Evolutionary conservation across 495 filamentous ascomycete genomes (phyloP).

Genomic region (Penicillium flavigenum): DNA sequence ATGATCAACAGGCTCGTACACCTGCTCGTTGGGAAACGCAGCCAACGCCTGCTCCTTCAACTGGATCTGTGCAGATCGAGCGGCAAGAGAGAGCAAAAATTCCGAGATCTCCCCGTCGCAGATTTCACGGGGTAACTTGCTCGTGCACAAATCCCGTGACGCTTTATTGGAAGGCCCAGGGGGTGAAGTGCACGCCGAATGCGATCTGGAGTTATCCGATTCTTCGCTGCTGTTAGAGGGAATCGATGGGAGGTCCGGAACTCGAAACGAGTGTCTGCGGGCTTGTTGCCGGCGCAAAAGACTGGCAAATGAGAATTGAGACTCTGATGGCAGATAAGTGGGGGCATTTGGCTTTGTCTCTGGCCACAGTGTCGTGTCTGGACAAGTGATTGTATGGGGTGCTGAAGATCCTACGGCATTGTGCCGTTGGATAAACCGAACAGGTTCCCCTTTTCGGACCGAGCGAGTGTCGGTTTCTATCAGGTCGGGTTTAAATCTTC

Average conservation of each 20-base stretch:
- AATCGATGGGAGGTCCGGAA: slow-evolving; percentile 52
- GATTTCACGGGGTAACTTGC: slow-evolving; percentile 50
- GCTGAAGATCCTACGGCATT: not conserved
- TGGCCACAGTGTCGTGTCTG: not conserved
- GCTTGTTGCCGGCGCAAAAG: slow-evolving; percentile 40
- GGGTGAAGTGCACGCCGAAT: slow-evolving; percentile 51
- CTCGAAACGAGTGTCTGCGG: slow-evolving; percentile 55
- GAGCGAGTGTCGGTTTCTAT: slow-evolving; percentile 56
- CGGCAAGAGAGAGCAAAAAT: slow-evolving; percentile 73
- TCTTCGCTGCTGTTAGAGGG: slow-evolving; percentile 58
- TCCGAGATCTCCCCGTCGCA: slow-evolving; percentile 70
- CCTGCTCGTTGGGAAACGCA: slow-evolving; percentile 66
- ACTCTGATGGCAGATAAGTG: slow-evolving; percentile 32
- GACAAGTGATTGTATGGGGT: not conserved
- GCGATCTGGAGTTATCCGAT: slow-evolving; percentile 47
- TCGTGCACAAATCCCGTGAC: slow-evolving; percentile 22
- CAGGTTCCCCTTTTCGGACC: slow-evolving; percentile 36
- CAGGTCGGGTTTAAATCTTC: slow-evolving; percentile 57
- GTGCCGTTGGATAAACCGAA: slow-evolving; percentile 20
- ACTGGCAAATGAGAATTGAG: slow-evolving; percentile 48
- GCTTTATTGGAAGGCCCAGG: slow-evolving; percentile 26
- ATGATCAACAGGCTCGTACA: slow-evolving; percentile 61
- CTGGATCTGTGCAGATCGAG: slow-evolving; percentile 72
- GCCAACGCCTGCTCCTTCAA: slow-evolving; percentile 66
- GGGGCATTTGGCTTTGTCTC: not conserved